Evolutionary conservation across 768 basidiomycete genomes (phyloP).

Genomic region (Hypholoma fasciculare): DNA sequence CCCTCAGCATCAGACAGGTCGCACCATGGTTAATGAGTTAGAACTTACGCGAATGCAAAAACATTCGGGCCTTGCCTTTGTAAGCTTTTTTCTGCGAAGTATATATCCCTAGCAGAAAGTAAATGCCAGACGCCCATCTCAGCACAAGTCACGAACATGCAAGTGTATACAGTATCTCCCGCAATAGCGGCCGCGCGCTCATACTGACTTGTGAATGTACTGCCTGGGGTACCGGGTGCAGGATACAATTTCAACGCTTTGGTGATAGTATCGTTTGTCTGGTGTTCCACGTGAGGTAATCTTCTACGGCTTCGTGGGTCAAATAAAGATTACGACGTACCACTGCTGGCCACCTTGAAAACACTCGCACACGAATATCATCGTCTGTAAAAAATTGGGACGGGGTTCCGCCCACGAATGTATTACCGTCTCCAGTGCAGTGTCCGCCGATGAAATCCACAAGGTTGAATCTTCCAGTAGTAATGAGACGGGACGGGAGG

Average conservation of each 20-base stretch:
- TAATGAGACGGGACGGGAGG: constrained; percentile 32
- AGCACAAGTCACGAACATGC: constrained; percentile 33
- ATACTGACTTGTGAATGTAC: constrained; percentile 38
- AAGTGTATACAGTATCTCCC: constrained; percentile 41
- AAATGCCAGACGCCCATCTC: neutral
- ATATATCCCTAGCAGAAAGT: constrained; percentile 35
- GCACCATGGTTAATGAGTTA: neutral
- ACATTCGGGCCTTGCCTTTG: constrained; percentile 29
- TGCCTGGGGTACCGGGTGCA: constrained; percentile 29
- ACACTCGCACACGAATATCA: constrained; percentile 33
- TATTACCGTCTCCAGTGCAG: constrained; percentile 42
- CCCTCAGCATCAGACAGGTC: neutral
- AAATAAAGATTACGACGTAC: constrained; percentile 19
- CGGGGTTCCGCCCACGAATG: constrained; percentile 38
- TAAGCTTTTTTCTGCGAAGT: constrained; percentile 32
- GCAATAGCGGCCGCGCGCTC: constrained; percentile 41
- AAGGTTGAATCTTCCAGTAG: constrained; percentile 22
- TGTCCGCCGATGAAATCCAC: constrained; percentile 46
- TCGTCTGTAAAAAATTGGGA: constrained; percentile 37
- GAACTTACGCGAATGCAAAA: constrained; percentile 32
- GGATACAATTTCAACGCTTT: constrained; percentile 38
- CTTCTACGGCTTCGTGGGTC: no score
- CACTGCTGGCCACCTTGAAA: constrained; percentile 35
- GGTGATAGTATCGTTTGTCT: constrained; percentile 38
- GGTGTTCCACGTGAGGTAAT: neutral